phyloP scores from a whole-genome alignment of 2,329 filamentous ascomycete species.

The Microsporum audouinii region DNA sequence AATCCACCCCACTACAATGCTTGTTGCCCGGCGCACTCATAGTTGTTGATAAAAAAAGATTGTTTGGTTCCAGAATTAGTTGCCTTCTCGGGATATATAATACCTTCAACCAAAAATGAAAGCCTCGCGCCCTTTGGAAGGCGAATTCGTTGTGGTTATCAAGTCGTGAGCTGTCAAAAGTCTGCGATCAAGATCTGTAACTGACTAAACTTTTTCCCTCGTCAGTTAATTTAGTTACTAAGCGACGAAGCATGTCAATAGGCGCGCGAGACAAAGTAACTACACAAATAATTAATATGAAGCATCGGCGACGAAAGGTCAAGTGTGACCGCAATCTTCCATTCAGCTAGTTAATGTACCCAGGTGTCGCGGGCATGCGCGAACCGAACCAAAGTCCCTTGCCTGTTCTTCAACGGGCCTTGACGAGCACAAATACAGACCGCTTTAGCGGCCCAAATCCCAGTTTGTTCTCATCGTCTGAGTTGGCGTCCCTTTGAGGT shows the following conservation, averaged over 20 bases:
- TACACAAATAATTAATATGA: background rate
- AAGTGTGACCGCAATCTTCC: no score
- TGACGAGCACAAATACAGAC: no score
- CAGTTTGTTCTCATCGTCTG: no score
- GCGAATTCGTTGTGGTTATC: background rate
- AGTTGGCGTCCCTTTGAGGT: no score
- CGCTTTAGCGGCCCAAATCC: no score
- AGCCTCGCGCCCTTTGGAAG: background rate
- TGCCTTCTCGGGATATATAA: background rate
- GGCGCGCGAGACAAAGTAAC: background rate
- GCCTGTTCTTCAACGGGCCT: no score
- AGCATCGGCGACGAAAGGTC: no score
- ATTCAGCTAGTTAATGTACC: no score
- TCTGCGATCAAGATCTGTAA: background rate
- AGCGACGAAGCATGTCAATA: background rate
- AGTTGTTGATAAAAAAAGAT: background rate
- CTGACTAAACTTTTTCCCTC: background rate
- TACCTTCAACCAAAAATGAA: background rate
- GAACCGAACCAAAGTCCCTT: no score
- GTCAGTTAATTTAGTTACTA: background rate
- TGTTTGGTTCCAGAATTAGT: background rate
- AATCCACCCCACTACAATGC: slow-evolving; percentile 66
- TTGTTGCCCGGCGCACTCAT: background rate
- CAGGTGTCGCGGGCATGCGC: no score
- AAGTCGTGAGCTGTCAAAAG: background rate